phyloP scores from a whole-genome alignment of 2,329 filamentous ascomycete genomes.

The Didymosphaeria variabile region DNA sequence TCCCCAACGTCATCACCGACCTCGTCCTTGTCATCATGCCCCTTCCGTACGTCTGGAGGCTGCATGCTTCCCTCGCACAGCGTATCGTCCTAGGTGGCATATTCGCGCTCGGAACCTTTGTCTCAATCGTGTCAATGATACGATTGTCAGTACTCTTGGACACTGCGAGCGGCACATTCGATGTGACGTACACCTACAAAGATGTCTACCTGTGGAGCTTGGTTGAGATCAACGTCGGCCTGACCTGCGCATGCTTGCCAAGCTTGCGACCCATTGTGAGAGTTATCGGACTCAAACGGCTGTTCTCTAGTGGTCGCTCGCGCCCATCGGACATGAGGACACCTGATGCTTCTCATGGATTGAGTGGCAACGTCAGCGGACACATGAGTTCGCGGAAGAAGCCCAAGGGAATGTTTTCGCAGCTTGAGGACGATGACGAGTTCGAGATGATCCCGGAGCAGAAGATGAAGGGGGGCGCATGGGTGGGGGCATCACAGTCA shows the following conservation, averaged over 20 bases:
- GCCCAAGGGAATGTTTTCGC: neutral
- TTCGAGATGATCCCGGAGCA: constrained; percentile 8
- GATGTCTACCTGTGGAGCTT: constrained; percentile 37
- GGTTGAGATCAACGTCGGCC: constrained; percentile 37
- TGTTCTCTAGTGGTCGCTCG: constrained; percentile 33
- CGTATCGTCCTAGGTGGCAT: constrained; percentile 33
- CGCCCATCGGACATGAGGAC: constrained; percentile 19
- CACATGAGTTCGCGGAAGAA: constrained; percentile 7
- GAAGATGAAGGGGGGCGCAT: constrained; percentile 8
- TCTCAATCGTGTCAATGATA: constrained; percentile 33
- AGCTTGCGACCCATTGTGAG: constrained; percentile 28
- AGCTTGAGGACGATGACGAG: constrained; percentile 5
- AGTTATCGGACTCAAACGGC: constrained; percentile 26
- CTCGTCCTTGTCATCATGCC: constrained; percentile 34
- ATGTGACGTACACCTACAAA: constrained; percentile 37
- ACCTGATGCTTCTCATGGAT: constrained; percentile 19
- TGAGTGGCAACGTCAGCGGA: constrained; percentile 11
- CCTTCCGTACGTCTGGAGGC: constrained; percentile 34
- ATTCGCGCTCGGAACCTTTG: constrained; percentile 36
- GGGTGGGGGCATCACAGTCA: neutral
- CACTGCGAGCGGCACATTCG: constrained; percentile 20
- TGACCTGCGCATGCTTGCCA: constrained; percentile 34
- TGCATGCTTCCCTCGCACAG: constrained; percentile 33
- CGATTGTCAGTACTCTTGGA: constrained; percentile 36
- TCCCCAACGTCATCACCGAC: constrained; percentile 38